Percentiles rank a stretch among this genome's conserved stretches.
Evolutionary conservation across 2,329 filamentous ascomycete genomes (phyloP).

Genomic region (Periconia macrospinosa): DNA sequence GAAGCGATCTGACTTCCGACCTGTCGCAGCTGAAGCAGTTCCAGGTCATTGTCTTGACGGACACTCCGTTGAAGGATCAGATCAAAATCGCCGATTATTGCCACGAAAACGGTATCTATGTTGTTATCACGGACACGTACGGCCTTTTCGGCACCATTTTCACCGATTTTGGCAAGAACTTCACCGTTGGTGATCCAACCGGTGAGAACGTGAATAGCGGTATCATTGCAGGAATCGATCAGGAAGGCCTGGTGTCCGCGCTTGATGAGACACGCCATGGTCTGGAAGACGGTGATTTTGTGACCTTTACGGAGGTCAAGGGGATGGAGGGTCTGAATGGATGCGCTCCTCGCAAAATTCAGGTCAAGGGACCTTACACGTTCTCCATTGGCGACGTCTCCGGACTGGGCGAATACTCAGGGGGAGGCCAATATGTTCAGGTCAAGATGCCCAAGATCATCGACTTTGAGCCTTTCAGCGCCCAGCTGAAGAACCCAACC

Average conservation of each 20-base stretch:
- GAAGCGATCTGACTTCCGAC: slow-evolving; percentile 69
- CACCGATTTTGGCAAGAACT: slow-evolving; percentile 95
- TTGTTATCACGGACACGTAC: slow-evolving; percentile 85
- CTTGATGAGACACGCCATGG: slow-evolving; percentile 94
- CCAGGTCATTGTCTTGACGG: slow-evolving; percentile 89
- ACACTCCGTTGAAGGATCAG: slow-evolving; percentile 78
- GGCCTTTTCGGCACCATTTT: slow-evolving; percentile 95
- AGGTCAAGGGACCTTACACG: slow-evolving; percentile 91
- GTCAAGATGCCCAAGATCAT: slow-evolving; percentile 98
- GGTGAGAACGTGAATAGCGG: slow-evolving; percentile 86
- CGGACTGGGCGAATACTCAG: slow-evolving; percentile 80
- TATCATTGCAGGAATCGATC: slow-evolving; percentile 87
- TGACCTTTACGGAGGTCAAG: slow-evolving; percentile 90
- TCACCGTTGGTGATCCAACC: slow-evolving; percentile 85
- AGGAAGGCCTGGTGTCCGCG: slow-evolving; percentile 87
- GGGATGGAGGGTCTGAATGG: slow-evolving; percentile 89
- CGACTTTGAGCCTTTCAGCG: slow-evolving; percentile 80
- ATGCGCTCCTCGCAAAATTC: slow-evolving; percentile 83
- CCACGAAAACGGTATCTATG: slow-evolving; percentile 88
- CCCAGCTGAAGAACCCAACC: slow-evolving; percentile 82
- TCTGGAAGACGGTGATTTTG: slow-evolving; percentile 92
- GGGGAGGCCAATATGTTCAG: slow-evolving; percentile 88
- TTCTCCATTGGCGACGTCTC: slow-evolving; percentile 96
- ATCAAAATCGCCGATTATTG: slow-evolving; percentile 87
- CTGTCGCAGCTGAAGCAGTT: slow-evolving; percentile 84